These are phyloP conservation scores for Climacium dendroides DNA, from an alignment of 225 moss, liverwort and hornwort species.

Conservation along the genomic window DNA sequence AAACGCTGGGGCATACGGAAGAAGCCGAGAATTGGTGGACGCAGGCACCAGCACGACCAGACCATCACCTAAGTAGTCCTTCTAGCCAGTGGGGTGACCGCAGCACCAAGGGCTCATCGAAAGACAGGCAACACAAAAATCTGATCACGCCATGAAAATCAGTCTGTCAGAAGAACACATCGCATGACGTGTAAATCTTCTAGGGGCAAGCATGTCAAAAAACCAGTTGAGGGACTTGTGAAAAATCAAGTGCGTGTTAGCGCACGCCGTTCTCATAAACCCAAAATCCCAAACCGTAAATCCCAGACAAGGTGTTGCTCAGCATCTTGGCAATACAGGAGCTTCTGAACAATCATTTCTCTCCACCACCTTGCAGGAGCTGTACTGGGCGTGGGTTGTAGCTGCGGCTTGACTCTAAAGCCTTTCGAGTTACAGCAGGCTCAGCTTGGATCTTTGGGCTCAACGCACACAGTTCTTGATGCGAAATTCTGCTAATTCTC, in stretches of 20 bases:
- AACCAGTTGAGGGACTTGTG: not conserved
- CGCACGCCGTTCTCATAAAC: not conserved
- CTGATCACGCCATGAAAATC: no score
- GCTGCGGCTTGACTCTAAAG: not conserved
- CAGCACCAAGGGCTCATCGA: not conserved
- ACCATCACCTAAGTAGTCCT: not conserved
- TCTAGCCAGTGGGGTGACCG: not conserved
- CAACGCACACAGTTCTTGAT: not conserved
- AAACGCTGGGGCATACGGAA: not conserved
- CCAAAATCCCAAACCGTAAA: no score
- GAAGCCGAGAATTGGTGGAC: not conserved
- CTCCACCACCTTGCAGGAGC: not conserved
- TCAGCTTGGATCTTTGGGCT: not conserved
- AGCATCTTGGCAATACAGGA: not conserved
- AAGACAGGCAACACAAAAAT: not conserved
- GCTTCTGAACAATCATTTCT: not conserved
- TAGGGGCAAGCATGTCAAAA: not conserved
- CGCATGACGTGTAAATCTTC: not conserved
- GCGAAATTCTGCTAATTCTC: no score
- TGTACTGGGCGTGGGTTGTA: not conserved
- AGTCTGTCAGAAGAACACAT: not conserved
- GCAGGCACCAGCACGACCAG: not conserved
- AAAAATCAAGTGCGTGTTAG: not conserved
- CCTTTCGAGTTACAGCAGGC: not conserved
- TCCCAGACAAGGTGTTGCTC: not conserved